Evolutionary conservation across 371 early-diverging fungal species (phyloP).

Genomic region (Mycotypha africana): DNA sequence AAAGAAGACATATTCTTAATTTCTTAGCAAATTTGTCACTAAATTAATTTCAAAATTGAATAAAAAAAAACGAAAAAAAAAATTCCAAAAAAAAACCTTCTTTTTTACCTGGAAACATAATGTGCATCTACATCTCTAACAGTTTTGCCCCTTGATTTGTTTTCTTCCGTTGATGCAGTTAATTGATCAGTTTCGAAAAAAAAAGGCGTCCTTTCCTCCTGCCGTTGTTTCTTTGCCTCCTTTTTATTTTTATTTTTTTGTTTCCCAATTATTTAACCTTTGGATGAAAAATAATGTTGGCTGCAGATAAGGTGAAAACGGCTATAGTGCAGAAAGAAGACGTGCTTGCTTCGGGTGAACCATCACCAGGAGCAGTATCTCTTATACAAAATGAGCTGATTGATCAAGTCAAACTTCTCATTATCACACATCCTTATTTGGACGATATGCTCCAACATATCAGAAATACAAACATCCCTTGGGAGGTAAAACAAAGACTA

Average conservation of each 20-base stretch:
- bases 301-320: not conserved
- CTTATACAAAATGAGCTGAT: slow-evolving; percentile 12
- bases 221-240: not conserved
- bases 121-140: slow-evolving; percentile 12
- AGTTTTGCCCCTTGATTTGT: slow-evolving; percentile 14
- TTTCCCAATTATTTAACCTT: not conserved
- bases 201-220: not conserved
- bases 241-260: not conserved
- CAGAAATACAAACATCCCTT: slow-evolving; percentile 73
- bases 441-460: slow-evolving; percentile 69
- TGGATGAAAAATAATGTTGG: slow-evolving; percentile 1
- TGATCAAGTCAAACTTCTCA: slow-evolving; percentile 50
- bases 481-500: slow-evolving; percentile 60
- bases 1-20: too few relatives aligned
- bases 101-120: too few relatives aligned
- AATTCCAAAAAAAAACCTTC: slow-evolving; percentile 6
- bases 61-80: too few relatives aligned
- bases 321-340: too few relatives aligned
- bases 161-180: too few relatives aligned
- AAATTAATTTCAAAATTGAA: too few relatives aligned
- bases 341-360: too few relatives aligned
- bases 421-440: slow-evolving; percentile 77
- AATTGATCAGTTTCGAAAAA: not conserved
- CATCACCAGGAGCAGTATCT: slow-evolving; percentile 7
- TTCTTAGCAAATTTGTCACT: too few relatives aligned